Conservation (phyloP, 78 protist species). For the Dictyostelium brefeldianum region DNA sequence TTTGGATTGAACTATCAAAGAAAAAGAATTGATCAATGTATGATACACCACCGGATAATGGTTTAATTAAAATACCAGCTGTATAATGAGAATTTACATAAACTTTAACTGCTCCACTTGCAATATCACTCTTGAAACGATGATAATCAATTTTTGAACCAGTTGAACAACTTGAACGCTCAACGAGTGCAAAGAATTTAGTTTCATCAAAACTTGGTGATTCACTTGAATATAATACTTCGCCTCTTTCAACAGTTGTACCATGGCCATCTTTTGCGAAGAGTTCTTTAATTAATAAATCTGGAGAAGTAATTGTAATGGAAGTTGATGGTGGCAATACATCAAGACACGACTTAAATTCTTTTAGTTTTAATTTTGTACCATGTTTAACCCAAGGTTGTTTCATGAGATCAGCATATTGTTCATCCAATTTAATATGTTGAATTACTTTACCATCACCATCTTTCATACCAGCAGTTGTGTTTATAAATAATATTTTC, state of each 20-base stretch:
- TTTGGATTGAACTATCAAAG: not conserved
- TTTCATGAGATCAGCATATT: slow-evolving; percentile 77
- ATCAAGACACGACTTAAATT: slow-evolving; percentile 60
- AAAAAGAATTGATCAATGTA: slow-evolving; percentile 50
- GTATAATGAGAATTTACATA: slow-evolving; percentile 34
- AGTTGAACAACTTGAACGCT: not conserved
- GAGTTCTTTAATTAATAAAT: slow-evolving; percentile 29
- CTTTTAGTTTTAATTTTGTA: slow-evolving; percentile 79
- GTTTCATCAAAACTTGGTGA: slow-evolving; percentile 1
- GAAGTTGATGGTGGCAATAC: slow-evolving; percentile 66
- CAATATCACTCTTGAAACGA: not conserved
- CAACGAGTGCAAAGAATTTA: not conserved
- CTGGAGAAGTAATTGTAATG: slow-evolving; percentile 74
- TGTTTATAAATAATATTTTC: slow-evolving; percentile 72
- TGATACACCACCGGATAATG: not conserved
- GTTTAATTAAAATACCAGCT: slow-evolving; percentile 2
- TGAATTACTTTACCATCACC: slow-evolving; percentile 73
- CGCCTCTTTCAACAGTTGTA: slow-evolving; percentile 75
- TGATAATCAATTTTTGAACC: not conserved
- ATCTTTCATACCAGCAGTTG: slow-evolving; percentile 82
- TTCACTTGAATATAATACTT: not conserved
- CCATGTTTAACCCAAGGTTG: slow-evolving; percentile 88
- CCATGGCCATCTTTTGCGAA: slow-evolving; percentile 63
- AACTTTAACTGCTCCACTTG: slow-evolving; percentile 15
- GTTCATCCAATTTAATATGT: slow-evolving; percentile 71